phyloP scores from a whole-genome alignment of 768 basidiomycete species.

The Suillus placidus region DNA sequence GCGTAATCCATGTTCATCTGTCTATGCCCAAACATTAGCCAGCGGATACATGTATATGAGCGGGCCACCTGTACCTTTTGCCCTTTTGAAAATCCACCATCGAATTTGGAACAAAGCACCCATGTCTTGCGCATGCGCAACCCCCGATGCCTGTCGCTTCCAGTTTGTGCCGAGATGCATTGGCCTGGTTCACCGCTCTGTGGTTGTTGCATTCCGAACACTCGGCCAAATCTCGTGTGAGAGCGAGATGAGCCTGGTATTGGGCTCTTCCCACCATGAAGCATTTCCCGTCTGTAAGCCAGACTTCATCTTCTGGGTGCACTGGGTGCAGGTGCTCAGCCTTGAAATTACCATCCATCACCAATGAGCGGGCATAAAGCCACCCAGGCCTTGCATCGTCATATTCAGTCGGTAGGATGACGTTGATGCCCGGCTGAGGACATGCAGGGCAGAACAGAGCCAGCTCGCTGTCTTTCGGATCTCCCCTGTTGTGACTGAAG shows the following conservation, averaged over 20 bases:
- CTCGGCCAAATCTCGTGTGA: neutral
- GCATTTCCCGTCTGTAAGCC: conserved; percentile 12
- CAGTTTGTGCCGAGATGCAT: conserved; percentile 17
- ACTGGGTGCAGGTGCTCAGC: conserved; percentile 10
- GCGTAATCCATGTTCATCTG: too few species aligned
- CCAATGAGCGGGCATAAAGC: neutral
- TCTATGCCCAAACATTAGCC: too few species aligned
- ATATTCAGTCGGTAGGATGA: neutral
- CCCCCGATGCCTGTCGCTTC: conserved; percentile 34
- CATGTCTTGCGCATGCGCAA: conserved; percentile 33
- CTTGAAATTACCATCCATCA: conserved; percentile 4
- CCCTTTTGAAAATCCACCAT: conserved; percentile 14
- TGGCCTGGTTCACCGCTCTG: conserved; percentile 21
- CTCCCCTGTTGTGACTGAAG: conserved; percentile 2
- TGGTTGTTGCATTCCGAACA: conserved; percentile 20
- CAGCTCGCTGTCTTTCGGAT: neutral
- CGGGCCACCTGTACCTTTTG: conserved; percentile 25
- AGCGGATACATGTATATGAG: too few species aligned
- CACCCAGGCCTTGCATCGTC: too few species aligned
- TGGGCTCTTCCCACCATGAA: neutral
- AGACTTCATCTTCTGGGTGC: conserved; percentile 17
- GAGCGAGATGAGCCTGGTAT: neutral
- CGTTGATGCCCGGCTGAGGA: conserved; percentile 5
- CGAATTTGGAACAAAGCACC: conserved; percentile 30
- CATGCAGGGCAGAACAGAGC: conserved; percentile 8